phyloP scores from a whole-genome alignment of 169 alveolate genomes.

The Plasmodium malariae region DNA sequence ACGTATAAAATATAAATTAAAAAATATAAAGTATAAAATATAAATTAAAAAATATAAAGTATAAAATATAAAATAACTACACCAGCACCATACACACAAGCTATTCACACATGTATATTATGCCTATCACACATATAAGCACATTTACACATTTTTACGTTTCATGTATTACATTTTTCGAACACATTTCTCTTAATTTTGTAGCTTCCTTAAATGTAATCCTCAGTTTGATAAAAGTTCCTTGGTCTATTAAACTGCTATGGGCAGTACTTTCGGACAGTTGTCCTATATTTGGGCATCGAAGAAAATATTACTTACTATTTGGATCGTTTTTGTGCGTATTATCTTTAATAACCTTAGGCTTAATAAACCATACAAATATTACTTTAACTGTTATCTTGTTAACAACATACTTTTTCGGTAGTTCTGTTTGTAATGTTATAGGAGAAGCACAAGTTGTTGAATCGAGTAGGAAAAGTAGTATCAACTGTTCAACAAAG shows the following conservation, averaged over 20 bases:
- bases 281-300: conserved; percentile 88
- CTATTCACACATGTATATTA: too few relatives aligned
- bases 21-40: too few relatives aligned
- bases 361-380: conserved; percentile 73
- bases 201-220: conserved; percentile 86
- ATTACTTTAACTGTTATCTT: conserved; percentile 79
- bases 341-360: conserved; percentile 74
- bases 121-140: too few relatives aligned
- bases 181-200: conserved; percentile 1
- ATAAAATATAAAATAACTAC: too few relatives aligned
- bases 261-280: conserved; percentile 90
- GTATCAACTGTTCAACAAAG: conserved; percentile 79
- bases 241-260: conserved; percentile 89
- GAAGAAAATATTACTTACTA: conserved; percentile 89
- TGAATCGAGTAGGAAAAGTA: conserved; percentile 85
- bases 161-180: too few relatives aligned
- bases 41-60: too few relatives aligned
- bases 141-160: too few relatives aligned
- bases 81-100: too few relatives aligned
- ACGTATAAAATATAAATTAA: too few relatives aligned
- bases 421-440: conserved; percentile 88
- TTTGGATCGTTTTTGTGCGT: conserved; percentile 86
- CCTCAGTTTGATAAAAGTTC: conserved; percentile 87
- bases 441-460: conserved; percentile 93
- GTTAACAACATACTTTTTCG: conserved; percentile 82